Evolutionary conservation across 805 yeast genomes (phyloP), one percentile per base, ranked within the genome.

Genomic region (Candida namnaoensis): DNA sequence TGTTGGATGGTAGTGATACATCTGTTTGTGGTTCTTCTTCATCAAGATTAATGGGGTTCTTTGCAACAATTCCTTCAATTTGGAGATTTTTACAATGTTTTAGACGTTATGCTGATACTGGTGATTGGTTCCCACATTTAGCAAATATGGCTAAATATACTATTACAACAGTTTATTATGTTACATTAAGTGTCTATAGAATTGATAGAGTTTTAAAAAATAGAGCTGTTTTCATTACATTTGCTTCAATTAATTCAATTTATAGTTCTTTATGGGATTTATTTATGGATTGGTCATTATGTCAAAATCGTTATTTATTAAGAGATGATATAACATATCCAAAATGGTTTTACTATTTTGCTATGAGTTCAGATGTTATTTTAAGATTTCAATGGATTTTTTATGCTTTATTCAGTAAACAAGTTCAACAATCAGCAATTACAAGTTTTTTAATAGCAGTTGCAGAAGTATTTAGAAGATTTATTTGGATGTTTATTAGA

Each of bases 101-200:
- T 32, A 69, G 99, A 52, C 95, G 99, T 72, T 93, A 73, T 58
- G 77, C 80, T 26, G 99, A 93, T 57, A 83, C 97, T 0, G 91
- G 95, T 3, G 96, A 90, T 54, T 82, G 90, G 85, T 93, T 93
- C 57, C 99, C 99, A 0, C 99, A 93, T 69, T 62, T 91, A 44
- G 91, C 95, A 5, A 93, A 93, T 53, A 87, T 87, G 70, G 53
- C 69, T 32, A 93, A 93, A 60, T 93, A 91, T 57, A 53, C 73
- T 1, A 62, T 82, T 33, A 74, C 90, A 2, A 72, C 84, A 3
- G 52, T 75, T 23, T 88, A 86, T 60, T 81, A 85, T 60, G 76
- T 79, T 52, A 66, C 81, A 7, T 68, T 93, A 51, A 84, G 95
- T 63, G 63, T 82, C 19, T 90, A 87, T 58, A 75, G 98, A 47